Evolutionary conservation across 2,329 filamentous ascomycete species (phyloP), one percentile per base, ranked within the genome.

Genomic region (Cercospora nicotianae): DNA sequence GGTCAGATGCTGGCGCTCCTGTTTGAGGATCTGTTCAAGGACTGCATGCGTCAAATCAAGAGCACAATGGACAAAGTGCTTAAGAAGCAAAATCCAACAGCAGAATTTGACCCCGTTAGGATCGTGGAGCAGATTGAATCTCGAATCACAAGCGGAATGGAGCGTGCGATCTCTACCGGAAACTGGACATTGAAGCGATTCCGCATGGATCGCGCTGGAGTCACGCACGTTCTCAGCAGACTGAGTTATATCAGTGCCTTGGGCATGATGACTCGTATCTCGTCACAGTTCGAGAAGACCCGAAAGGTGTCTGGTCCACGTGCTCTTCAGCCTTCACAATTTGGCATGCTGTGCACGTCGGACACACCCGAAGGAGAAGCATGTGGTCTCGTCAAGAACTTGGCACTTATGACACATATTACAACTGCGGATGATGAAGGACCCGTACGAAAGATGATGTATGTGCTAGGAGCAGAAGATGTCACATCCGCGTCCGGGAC

Each of bases 251-350:
- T 99, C 79, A 92, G 91, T 70, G 95, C 95, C 30, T 87, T 99
- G 30, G 96, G 96, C 70, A 99, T 99, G 96, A 99, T 99, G 95
- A 99, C 95, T 13, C 87, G 95, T 79, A 98, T 99, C 76, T 95
- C 91, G 79, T 96, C 92, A 86, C 95, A 99, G 82, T 99, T 99
- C 76, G 95, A 99, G 79, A 99, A 99, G 85, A 98, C 95, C 2
- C 85, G 95, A 74, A 99, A 99, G 81, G 94, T 99, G 69, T 94
- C 90, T 77, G 96, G 96, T 72, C 95, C 96, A 75, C 90, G 95
- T 86, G 95, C 96, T 18, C 85, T 99, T 60, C 95, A 99, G 77
- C 94, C 95, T 6, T 99, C 95, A 0, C 95, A 99, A 74, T 99
- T 97, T 83, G 95, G 95, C 74, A 97, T 99, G 94, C 85, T 99